A percentile compares a stretch with the other conserved stretches of the same genome.
Conservation (phyloP, 2,329 filamentous ascomycete species). For the Cladosporium oxysporum region DNA sequence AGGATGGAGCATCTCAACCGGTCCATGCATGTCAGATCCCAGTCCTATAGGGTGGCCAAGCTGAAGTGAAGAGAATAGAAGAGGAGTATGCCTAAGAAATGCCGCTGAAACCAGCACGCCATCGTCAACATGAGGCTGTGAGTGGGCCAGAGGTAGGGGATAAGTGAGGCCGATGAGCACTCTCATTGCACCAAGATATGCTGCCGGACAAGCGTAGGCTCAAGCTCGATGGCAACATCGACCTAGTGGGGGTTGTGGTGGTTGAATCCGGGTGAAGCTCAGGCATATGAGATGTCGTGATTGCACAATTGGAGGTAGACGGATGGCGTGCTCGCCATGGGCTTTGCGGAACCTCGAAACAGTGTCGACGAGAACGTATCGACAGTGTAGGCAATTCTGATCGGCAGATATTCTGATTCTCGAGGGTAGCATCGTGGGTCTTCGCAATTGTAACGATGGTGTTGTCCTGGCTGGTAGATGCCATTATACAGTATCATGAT, state of each 20-base stretch:
- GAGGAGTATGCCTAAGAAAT: neutral
- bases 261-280: slow-evolving; percentile 15
- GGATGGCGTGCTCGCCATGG: slow-evolving; percentile 9
- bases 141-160: slow-evolving; percentile 4
- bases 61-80: neutral
- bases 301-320: neutral
- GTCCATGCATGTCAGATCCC: neutral
- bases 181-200: slow-evolving; percentile 15
- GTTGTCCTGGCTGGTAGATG: neutral
- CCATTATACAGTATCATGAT: neutral
- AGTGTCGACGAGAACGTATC: neutral
- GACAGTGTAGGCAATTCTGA: neutral
- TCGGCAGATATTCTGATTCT: neutral
- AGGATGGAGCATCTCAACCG: slow-evolving; percentile 7
- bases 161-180: neutral
- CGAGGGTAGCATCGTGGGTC: neutral
- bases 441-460: neutral
- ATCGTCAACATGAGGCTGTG: slow-evolving; percentile 3
- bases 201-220: slow-evolving; percentile 15
- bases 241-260: slow-evolving; percentile 3
- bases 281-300: slow-evolving; percentile 15
- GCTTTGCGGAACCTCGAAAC: slow-evolving; percentile 1
- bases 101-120: slow-evolving; percentile 1
- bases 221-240: slow-evolving; percentile 11
- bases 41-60: neutral